Conservation (phyloP, 2,329 filamentous ascomycete species). For the Aureobasidium lini region DNA sequence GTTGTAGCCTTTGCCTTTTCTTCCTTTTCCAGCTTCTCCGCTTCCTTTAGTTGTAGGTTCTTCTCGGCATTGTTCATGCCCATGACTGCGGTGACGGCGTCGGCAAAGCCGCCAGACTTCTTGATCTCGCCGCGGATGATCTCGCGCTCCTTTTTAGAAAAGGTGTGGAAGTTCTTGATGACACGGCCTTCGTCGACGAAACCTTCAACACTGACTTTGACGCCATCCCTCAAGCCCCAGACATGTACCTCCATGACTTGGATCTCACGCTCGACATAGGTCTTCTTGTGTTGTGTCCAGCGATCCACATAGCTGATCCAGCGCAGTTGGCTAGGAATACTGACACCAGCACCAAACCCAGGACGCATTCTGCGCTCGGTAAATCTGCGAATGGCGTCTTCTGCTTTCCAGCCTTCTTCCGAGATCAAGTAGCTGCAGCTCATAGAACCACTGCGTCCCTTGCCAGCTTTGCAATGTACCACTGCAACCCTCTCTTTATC, state of each 20-base stretch:
- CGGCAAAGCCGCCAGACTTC: slow-evolving; percentile 33
- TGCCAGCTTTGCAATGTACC: slow-evolving; percentile 95
- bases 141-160: slow-evolving; percentile 62
- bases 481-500: slow-evolving; percentile 61
- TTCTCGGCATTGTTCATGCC: slow-evolving; percentile 11
- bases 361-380: slow-evolving; percentile 84
- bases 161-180: slow-evolving; percentile 78
- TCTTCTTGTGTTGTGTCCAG: slow-evolving; percentile 69
- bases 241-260: slow-evolving; percentile 85
- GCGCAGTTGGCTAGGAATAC: slow-evolving; percentile 83
- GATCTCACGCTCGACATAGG: slow-evolving; percentile 72
- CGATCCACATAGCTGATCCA: slow-evolving; percentile 84
- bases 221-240: slow-evolving; percentile 80
- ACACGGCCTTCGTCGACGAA: slow-evolving; percentile 82
- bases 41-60: slow-evolving; percentile 19
- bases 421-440: slow-evolving; percentile 85
- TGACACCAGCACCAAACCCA: slow-evolving; percentile 80
- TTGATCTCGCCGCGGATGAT: slow-evolving; percentile 52
- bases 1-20: background rate
- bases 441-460: slow-evolving; percentile 83
- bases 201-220: slow-evolving; percentile 79
- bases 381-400: slow-evolving; percentile 58
- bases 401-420: slow-evolving; percentile 64
- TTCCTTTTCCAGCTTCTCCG: slow-evolving; percentile 3
- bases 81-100: slow-evolving; percentile 40